Base-by-base conservation (phyloP, 768 basidiomycete genomes). In the Trametes gibbosa region DNA sequence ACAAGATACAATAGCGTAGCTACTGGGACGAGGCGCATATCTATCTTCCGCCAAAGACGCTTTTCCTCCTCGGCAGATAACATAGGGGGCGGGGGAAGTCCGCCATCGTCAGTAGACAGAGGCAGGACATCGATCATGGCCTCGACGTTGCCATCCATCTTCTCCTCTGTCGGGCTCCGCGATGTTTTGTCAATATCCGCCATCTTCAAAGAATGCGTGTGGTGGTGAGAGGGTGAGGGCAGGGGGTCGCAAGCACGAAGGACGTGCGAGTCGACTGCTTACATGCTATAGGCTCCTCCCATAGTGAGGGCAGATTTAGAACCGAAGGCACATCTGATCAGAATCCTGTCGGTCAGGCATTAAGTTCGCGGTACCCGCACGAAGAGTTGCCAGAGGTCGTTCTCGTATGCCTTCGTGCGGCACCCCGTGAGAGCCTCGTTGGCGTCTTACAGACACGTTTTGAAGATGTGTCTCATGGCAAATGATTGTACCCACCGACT, bases 11-110 rank as follows among this genome's bases (percentile, higher is more conserved):
- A 66, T 21, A 69, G 1, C 2, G 67, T 66, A 12, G 70, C 46
- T 24, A 71, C 70, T 14, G 71, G 71, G 58, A 72, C 65, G 9
- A 72, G 58, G 24, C 68, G 63, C 29, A 65, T 27, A 53, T 72
- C 71, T 32, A 72, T 56, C 54, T 70, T 72, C 23, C 67, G 63
- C 62, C 68, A 72, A 7, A 70, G 39, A 16, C 43, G 58, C 56
- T 70, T 76, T 72, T 87, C 83, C 57, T 64, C 53, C 35, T 57
- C 63, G 5, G 69, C 69, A 0, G 80, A 80, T n/a, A 83, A 61
- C 6, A 57, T 50, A n/a, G 80, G 79, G 2, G 80, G 79, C 0
- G 76, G 75, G 9, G 80, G 79, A 21, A 51, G 34, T 8, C 42
- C 43, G 2, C 42, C 35, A 10, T 34, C 40, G 45, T 35, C 43